Base-by-base conservation (phyloP, 768 basidiomycete species). In the Tephrocybe sp. region DNA sequence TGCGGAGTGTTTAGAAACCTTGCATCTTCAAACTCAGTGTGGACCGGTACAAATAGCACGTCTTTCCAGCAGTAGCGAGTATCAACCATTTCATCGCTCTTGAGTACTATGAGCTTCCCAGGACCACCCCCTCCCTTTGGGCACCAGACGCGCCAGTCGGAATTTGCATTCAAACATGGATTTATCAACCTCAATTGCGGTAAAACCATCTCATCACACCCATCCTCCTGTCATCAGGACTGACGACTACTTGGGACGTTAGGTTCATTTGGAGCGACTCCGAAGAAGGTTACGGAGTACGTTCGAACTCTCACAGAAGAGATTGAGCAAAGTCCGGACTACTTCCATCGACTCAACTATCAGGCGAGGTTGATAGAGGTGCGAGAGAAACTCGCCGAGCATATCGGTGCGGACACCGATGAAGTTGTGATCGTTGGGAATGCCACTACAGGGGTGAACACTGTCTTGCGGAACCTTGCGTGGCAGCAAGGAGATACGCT, bases 401-500 rank as follows among this genome's bases (percentile, higher is more conserved):
- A 81, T 11, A 73, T 79, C 12, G 81, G 78, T 5, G 67, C 72
- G 4, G 55, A 68, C 0, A 51, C 57, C 10, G 79, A 81, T 12
- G 72, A 78, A 23, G 69, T 75, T n/a, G 81, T 83, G 45, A 56
- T 79, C 15, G 75, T 82, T 1, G 67, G 75, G 0, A 86, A 85
- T 59, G 73, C 81, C 0, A 77, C 80, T 0, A 73, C 74, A 53
- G 84, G 80, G 1, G 58, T 90, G 34, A 79, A 81, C 51, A 86
- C 81, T 8, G 69, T 89, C 40, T 61, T 86, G 40, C 66, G 72
- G 42, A 88, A 88, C 59, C 69, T 90, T 23, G 67, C 72, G 36
- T 87, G 84, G 85, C 62, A 75, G 20, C 60, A 74, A 51, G 79
- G 78, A 2, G 89, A 90, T 63, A 68, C 85, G 17, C 68, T 91